Percentiles rank a stretch among this genome's conserved stretches.
phyloP scores from a whole-genome alignment of 371 early-diverging fungal species.

The Haplosporangium sp. region DNA sequence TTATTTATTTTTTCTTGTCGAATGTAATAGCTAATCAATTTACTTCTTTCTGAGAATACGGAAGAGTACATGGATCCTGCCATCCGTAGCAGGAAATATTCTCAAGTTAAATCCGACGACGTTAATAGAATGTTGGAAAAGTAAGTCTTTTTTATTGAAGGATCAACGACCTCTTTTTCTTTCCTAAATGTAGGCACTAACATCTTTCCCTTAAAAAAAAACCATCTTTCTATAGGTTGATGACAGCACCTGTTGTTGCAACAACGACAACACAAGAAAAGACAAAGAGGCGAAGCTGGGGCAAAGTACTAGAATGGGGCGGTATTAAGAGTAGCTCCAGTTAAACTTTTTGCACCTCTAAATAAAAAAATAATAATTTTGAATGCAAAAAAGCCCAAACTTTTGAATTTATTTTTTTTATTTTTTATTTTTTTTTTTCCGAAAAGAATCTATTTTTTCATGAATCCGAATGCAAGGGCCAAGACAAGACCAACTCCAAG shows the following conservation, averaged over 20 bases:
- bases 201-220: background rate
- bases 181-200: background rate
- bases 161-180: background rate
- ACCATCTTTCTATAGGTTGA: conserved; percentile 22
- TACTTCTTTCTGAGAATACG: conserved; percentile 75
- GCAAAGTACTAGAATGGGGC: conserved; percentile 54
- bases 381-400: background rate
- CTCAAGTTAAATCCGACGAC: conserved; percentile 70
- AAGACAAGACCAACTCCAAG: conserved; percentile 39
- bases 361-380: background rate
- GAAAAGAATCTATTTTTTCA: conserved; percentile 24
- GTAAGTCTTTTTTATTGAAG: conserved; percentile 59
- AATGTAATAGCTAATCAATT: conserved; percentile 64
- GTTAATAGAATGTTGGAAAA: conserved; percentile 84
- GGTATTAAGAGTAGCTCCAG: conserved; percentile 50
- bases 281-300: conserved; percentile 50
- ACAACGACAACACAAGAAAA: conserved; percentile 34
- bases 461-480: conserved; percentile 36
- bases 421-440: too few relatives aligned
- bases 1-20: background rate
- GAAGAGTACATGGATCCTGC: conserved; percentile 79
- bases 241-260: conserved; percentile 43
- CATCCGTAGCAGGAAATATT: conserved; percentile 71
- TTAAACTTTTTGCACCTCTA: background rate
- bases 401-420: too few relatives aligned